Evolutionary conservation across 2,329 filamentous ascomycete genomes (phyloP).

Genomic region (Boeremia exigua): DNA sequence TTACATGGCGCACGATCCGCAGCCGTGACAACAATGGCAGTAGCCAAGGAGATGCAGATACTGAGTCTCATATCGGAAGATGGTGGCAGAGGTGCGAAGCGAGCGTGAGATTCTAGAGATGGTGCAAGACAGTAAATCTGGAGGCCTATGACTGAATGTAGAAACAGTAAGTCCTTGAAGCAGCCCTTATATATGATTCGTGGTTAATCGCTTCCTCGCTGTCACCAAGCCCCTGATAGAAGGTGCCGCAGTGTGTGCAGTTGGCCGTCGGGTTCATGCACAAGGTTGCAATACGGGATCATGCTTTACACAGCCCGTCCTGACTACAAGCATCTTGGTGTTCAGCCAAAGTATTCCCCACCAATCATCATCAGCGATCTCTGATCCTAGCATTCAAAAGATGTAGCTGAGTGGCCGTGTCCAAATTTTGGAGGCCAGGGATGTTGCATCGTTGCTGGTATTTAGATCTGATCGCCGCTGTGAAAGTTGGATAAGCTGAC

Average conservation of each 20-base stretch:
- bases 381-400: background rate
- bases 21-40: slow-evolving; percentile 14
- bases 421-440: too few species aligned
- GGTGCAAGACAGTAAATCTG: slow-evolving; percentile 17
- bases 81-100: background rate
- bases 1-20: slow-evolving; percentile 27
- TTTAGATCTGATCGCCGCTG: too few species aligned
- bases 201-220: background rate
- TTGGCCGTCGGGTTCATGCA: slow-evolving; percentile 18
- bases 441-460: too few species aligned
- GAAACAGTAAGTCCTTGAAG: background rate
- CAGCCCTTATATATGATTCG: slow-evolving; percentile 24
- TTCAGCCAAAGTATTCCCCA: background rate
- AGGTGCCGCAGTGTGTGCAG: slow-evolving; percentile 6
- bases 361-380: background rate
- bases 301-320: slow-evolving; percentile 19
- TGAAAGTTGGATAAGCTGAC: too few species aligned
- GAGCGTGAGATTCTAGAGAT: slow-evolving; percentile 21
- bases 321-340: background rate
- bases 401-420: background rate
- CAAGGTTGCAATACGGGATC: slow-evolving; percentile 30
- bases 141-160: slow-evolving; percentile 3
- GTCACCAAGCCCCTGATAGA: background rate
- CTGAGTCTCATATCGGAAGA: slow-evolving; percentile 30
- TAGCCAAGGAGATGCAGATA: slow-evolving; percentile 18